Base-by-base conservation (phyloP, 73 alveolate species). In the Durusdinium trenchii region DNA sequence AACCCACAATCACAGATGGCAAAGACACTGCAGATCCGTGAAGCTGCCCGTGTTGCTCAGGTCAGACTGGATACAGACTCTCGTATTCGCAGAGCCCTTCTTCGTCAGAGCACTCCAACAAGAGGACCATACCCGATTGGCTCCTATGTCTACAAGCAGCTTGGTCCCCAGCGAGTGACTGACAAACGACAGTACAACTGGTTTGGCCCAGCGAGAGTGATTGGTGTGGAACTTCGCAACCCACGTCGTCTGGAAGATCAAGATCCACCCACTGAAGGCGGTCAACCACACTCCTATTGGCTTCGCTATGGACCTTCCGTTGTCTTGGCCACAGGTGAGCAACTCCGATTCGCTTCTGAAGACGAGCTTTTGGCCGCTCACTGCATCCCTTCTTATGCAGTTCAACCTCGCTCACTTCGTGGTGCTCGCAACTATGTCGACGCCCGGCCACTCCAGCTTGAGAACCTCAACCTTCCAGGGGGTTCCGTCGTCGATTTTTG, bases 211-310 rank as follows among this genome's bases (percentile, higher is more conserved):
- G 78, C 82, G 7, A 28, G 81, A 5, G 95, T 86, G 50, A 82
- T 50, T 10, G 93, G 93, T 2, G 93, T 82, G 48, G 93, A 82
- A 35, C 50, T 82, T 4, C 54, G 93, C 16, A 83, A 83, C 50
- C 93, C 12, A 3, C 76, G 45, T 35, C 71, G 93, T 0, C 73
- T 83, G 0, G 93, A 47, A 35, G 75, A 83, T 35, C 46, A 23
- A 23, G 93, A 83, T 4, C 93, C 52, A 0, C 52, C 85, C 1
- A 83, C 93, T 0, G 93, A 83, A 32, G 93, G 93, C 1, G 93
- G 93, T 16, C 93, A 83, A 50, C 93, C 93, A 0, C 93, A 83
- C 26, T 83, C 93, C 7, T 86, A 86, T 86, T 89, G 85, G 96
- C 86, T 86, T 0, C 9, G 96, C 35, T 89, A 52, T 43, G 96